Conservation (phyloP, 257 asterid species). For the Solanum chmielewskii region DNA sequence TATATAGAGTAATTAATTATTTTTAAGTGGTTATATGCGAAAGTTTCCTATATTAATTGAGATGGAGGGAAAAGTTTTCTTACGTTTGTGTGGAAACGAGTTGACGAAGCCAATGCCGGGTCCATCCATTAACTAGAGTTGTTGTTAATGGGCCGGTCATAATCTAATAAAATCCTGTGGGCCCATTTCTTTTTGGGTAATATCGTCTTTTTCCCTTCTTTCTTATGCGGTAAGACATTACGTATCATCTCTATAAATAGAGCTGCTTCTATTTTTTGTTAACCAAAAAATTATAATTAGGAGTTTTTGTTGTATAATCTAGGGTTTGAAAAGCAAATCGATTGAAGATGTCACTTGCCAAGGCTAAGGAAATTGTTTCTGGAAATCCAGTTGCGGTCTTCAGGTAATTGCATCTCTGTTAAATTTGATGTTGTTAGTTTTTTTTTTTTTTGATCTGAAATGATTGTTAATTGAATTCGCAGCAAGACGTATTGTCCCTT, state of each 20-base stretch:
- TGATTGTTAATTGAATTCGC: constrained; percentile 6
- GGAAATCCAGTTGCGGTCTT: constrained; percentile 59
- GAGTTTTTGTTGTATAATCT: not conserved
- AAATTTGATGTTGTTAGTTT: not conserved
- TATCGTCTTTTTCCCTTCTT: not conserved
- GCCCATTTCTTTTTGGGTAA: not conserved
- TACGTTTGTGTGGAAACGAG: not conserved
- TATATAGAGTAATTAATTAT: too few species aligned
- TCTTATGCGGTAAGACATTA: not conserved
- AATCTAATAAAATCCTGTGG: not conserved
- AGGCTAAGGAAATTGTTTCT: constrained; percentile 74
- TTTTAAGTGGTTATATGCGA: too few species aligned
- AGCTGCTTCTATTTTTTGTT: not conserved
- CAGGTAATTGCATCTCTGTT: constrained; percentile 33
- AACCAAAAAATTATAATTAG: too few species aligned
- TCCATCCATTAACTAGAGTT: not conserved
- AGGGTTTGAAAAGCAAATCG: not conserved
- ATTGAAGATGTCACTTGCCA: constrained; percentile 47
- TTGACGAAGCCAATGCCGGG: not conserved
- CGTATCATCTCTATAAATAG: not conserved
- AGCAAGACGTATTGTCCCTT: constrained; percentile 80
- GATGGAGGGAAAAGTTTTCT: not conserved
- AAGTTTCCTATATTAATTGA: too few species aligned
- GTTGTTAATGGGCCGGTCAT: not conserved
- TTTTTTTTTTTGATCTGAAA: not conserved